Percentiles rank a stretch among this genome's conserved stretches.
These are phyloP conservation scores for Septoria petroselini DNA, from an alignment of 2,329 filamentous ascomycete species.

Conservation along the genomic window DNA sequence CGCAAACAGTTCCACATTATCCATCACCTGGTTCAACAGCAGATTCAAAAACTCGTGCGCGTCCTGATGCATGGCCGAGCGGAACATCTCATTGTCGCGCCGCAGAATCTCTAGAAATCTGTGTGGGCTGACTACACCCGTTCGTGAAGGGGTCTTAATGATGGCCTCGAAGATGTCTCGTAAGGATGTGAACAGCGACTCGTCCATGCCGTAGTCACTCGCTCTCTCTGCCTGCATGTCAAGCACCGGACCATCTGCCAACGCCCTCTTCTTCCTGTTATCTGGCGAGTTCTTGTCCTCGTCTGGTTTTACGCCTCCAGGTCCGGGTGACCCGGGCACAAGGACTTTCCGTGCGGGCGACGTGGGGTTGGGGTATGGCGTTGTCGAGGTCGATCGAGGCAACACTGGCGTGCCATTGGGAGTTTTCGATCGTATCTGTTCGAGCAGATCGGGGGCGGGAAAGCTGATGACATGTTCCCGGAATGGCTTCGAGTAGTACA, in stretches of 20 bases:
- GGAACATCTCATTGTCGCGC: constrained; percentile 94
- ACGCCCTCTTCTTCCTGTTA: constrained; percentile 95
- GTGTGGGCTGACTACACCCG: constrained; percentile 86
- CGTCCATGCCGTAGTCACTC: constrained; percentile 81
- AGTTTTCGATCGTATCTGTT: constrained; percentile 58
- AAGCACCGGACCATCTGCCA: constrained; percentile 81
- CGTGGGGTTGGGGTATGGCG: constrained; percentile 36
- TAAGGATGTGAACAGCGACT: constrained; percentile 88
- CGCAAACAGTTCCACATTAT: constrained; percentile 87
- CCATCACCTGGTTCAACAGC: constrained; percentile 91
- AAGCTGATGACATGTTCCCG: constrained; percentile 93
- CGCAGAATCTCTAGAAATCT: constrained; percentile 92
- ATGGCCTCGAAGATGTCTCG: constrained; percentile 95
- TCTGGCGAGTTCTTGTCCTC: constrained; percentile 93
- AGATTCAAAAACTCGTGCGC: constrained; percentile 96
- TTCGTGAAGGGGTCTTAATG: constrained; percentile 74
- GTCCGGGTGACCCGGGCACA: constrained; percentile 54
- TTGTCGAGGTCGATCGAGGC: constrained; percentile 39
- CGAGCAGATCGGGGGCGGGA: constrained; percentile 67
- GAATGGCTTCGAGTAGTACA: constrained; percentile 93
- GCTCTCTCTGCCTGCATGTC: constrained; percentile 80
- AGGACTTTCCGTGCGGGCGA: constrained; percentile 47
- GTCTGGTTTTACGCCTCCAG: constrained; percentile 66
- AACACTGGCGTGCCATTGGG: constrained; percentile 32
- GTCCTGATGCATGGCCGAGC: constrained; percentile 95